phyloP scores from a whole-genome alignment of 129 eudicot species.

The Pittosporum tobira region DNA sequence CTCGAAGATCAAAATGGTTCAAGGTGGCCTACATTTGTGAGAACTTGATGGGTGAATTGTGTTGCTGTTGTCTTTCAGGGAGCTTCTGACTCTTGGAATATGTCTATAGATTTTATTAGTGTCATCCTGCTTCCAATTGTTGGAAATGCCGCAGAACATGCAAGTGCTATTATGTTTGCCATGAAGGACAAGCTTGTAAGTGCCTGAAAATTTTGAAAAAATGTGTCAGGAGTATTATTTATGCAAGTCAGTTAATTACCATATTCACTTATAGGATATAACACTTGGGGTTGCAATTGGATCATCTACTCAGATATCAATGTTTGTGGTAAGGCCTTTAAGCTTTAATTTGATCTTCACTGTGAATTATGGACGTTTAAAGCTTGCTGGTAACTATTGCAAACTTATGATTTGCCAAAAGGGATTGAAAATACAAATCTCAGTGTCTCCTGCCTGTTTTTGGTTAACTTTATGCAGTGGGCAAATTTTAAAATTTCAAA shows the following conservation, averaged over 20 bases:
- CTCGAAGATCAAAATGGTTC: neutral
- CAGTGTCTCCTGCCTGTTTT: neutral
- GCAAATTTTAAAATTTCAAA: neutral
- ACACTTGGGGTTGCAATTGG: conserved; percentile 98
- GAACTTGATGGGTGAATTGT: neutral
- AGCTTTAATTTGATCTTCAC: neutral
- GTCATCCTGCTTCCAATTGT: conserved; percentile 92
- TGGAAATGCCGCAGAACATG: conserved; percentile 97
- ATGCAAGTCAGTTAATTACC: conserved; percentile 2
- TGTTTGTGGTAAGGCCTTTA: conserved; percentile 85
- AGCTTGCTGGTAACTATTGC: conserved; percentile 4
- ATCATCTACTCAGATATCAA: conserved; percentile 92
- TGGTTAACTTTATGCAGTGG: neutral
- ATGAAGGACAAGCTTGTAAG: conserved; percentile 92
- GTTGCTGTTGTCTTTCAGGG: conserved; percentile 48
- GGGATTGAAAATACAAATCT: neutral
- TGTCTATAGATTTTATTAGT: conserved; percentile 87
- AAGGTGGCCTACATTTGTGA: conserved; percentile 1
- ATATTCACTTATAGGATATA: conserved; percentile 58
- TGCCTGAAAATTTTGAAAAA: conserved; percentile 4
- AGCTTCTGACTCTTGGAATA: conserved; percentile 82
- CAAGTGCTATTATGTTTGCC: conserved; percentile 97
- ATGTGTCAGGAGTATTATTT: neutral
- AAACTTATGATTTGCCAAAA: conserved; percentile 1
- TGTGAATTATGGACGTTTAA: neutral